A percentile compares a stretch with the other conserved stretches of the same genome.
phyloP scores from a whole-genome alignment of 83 land plant genomes.

The Picea abies region DNA sequence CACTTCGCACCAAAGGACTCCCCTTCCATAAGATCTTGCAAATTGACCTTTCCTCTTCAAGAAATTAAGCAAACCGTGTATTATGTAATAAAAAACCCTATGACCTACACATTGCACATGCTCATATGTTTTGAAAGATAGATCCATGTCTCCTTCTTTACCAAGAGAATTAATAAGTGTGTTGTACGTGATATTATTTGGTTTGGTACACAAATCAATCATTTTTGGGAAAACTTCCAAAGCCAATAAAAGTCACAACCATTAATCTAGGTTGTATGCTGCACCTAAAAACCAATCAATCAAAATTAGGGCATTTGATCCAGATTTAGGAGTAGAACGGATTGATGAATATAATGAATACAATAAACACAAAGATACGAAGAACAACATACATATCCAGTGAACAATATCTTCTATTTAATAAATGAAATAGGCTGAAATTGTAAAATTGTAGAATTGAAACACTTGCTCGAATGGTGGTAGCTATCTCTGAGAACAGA shows the following conservation, averaged over 20 bases:
- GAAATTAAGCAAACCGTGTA: constrained; percentile 58
- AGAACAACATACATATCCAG: too few species aligned
- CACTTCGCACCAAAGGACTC: constrained; percentile 53
- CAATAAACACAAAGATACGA: too few species aligned
- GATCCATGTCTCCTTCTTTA: constrained; percentile 41
- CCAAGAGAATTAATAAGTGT: constrained; percentile 60
- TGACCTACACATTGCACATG: constrained; percentile 36
- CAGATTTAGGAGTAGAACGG: too few species aligned
- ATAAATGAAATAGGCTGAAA: too few species aligned
- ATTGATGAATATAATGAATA: too few species aligned
- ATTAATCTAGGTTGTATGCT: too few species aligned
- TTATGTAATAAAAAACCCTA: constrained; percentile 47
- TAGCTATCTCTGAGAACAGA: too few species aligned
- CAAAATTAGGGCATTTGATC: too few species aligned
- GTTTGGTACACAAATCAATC: constrained; percentile 40
- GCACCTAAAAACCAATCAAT: too few species aligned
- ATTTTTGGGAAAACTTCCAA: constrained; percentile 40
- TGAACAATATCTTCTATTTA: too few species aligned
- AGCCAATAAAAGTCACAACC: constrained; percentile 23
- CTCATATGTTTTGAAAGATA: constrained; percentile 44
- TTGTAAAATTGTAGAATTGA: too few species aligned
- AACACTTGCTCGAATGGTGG: too few species aligned
- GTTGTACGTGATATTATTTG: constrained; percentile 48
- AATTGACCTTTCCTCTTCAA: constrained; percentile 37
- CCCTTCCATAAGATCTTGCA: constrained; percentile 56